phyloP scores from a whole-genome alignment of 768 basidiomycete species.

The Agaricus blazei region DNA sequence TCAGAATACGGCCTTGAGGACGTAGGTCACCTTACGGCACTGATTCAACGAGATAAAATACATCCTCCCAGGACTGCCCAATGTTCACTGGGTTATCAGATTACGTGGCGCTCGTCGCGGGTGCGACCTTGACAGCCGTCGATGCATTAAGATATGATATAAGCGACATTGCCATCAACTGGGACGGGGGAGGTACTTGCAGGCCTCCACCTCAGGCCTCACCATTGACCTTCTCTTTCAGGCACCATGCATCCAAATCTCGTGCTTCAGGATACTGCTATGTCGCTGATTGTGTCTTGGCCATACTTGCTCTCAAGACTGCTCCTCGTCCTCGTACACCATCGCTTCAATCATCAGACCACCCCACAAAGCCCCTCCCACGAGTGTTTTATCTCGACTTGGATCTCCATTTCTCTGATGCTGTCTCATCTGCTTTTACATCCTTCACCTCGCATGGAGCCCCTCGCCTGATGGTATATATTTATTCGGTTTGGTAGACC shows the following conservation, averaged over 20 bases:
- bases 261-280: constrained; percentile 91
- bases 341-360: constrained; percentile 6
- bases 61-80: constrained; percentile 67
- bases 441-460: constrained; percentile 44
- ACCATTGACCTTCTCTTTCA: constrained; percentile 15
- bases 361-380: constrained; percentile 17
- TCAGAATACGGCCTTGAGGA: constrained; percentile 48
- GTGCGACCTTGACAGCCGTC: constrained; percentile 74
- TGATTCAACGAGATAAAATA: neutral
- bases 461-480: neutral
- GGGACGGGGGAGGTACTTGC: constrained; percentile 77
- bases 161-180: constrained; percentile 68
- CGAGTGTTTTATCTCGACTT: constrained; percentile 89
- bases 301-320: constrained; percentile 66
- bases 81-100: constrained; percentile 61
- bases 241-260: constrained; percentile 81
- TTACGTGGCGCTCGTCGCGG: constrained; percentile 70
- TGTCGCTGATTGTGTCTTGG: constrained; percentile 83
- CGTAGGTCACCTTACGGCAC: constrained; percentile 14
- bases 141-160: constrained; percentile 45
- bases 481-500: neutral
- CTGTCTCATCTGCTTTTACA: constrained; percentile 72
- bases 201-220: neutral
- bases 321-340: constrained; percentile 17
- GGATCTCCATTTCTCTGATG: constrained; percentile 90